A percentile compares a stretch with the other conserved stretches of the same genome.
phyloP scores from a whole-genome alignment of 1,284 basidiomycete genomes.

The Athelia sp. region DNA sequence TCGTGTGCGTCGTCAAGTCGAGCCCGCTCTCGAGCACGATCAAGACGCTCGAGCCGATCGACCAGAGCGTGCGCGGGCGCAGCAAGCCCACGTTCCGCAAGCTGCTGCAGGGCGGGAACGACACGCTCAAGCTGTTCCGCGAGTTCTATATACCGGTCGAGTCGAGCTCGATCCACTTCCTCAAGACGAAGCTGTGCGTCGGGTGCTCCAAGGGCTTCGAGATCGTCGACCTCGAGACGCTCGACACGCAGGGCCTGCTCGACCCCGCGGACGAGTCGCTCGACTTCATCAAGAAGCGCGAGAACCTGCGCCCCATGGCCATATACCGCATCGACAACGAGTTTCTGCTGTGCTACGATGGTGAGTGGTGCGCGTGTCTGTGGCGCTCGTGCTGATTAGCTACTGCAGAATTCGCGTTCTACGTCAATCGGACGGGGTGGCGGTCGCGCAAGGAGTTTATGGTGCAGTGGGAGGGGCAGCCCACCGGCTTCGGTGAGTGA shows the following conservation, averaged over 20 bases:
- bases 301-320: constrained; percentile 89
- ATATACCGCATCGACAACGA: constrained; percentile 97
- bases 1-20: constrained; percentile 97
- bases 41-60: constrained; percentile 96
- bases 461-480: constrained; percentile 95
- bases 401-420: constrained; percentile 96
- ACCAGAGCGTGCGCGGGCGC: constrained; percentile 79
- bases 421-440: constrained; percentile 96
- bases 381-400: constrained; percentile 5
- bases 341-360: constrained; percentile 97
- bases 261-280: constrained; percentile 91
- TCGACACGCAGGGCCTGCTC: constrained; percentile 95
- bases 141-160: constrained; percentile 99
- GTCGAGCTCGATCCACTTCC: constrained; percentile 94
- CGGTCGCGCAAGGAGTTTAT: constrained; percentile 89
- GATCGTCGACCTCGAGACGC: constrained; percentile 95
- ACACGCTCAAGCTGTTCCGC: constrained; percentile 93
- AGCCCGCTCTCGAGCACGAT: constrained; percentile 94
- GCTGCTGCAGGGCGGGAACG: constrained; percentile 90
- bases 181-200: constrained; percentile 97
- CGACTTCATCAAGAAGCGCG: constrained; percentile 90
- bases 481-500: constrained; percentile 87
- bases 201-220: constrained; percentile 99
- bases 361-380: constrained; percentile 38
- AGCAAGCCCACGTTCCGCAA: constrained; percentile 94